Base-by-base conservation (phyloP, 331 rosid genomes). In the Quercus tomentella region DNA sequence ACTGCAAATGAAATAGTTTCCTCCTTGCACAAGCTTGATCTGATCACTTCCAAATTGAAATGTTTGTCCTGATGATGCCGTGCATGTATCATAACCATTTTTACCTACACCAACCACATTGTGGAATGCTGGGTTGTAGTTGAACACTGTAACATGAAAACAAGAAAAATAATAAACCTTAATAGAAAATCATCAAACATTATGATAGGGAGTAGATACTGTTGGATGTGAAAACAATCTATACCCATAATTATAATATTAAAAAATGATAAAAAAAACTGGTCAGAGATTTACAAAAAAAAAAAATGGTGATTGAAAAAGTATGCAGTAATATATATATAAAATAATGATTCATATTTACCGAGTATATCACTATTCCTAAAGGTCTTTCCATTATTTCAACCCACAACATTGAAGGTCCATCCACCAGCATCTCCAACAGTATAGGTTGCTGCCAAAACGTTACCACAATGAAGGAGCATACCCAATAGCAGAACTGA, bases 371-470 rank as follows among this genome's bases (percentile, higher is more conserved):
- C 86, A 4, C 62, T 21, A 58, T 73, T 22, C 4, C 5, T 16
- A 16, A 82, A 82, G 2, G 1, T 68, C 76, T 73, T 82, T 35
- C 73, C 73, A 17, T 8, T 57, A 3, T 80, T 26, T 79, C 82
- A 77, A 14, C 3, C 12, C 2, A 1, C 20, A 10, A 82, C 76
- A 4, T 15, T 31, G 9, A 73, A 67, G 56, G 6, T 67, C 82
- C 86, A 82, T 3, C 82, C 82, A 3, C 0, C 15, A 62, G 7
- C 17, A 23, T 23, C 86, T 43, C 86, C 86, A n/a, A 82, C 80
- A 12, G 3, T 22, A 71, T 25, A 78, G 17, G 26, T 43, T 11
- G 3, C 2, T 17, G 80, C 82, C 43, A 21, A 23, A 78, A 49
- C 66, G 49, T 30, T 33, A 21, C 28, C 12, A 28, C 43, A 33